phyloP scores from a whole-genome alignment of 2,329 filamentous ascomycete species.

The Stemphylium vesicarium region DNA sequence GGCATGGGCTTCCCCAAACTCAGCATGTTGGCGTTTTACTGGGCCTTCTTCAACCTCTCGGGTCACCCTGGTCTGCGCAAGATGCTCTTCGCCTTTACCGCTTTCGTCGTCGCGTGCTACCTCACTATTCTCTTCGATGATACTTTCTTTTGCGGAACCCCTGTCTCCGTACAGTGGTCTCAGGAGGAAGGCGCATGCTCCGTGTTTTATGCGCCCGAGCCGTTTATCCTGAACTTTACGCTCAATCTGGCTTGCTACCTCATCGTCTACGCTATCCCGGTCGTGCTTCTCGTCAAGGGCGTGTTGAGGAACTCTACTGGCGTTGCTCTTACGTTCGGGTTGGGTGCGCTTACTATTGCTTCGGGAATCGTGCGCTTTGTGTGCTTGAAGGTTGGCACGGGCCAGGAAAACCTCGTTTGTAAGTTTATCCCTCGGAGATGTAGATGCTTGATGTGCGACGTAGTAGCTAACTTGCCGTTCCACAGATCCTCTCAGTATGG shows the following conservation, averaged over 20 bases:
- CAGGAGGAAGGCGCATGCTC: conserved; percentile 32
- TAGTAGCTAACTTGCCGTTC: neutral
- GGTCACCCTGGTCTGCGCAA: conserved; percentile 27
- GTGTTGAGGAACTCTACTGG: conserved; percentile 16
- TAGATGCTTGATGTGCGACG: fast-evolving
- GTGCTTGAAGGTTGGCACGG: conserved; percentile 27
- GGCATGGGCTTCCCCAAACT: conserved; percentile 35
- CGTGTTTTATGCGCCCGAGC: conserved; percentile 31
- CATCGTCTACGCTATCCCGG: conserved; percentile 23
- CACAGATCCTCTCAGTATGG: conserved; percentile 28
- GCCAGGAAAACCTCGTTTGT: conserved; percentile 34
- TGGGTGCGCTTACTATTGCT: conserved; percentile 27
- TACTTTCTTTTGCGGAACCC: conserved; percentile 29
- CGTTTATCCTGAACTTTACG: conserved; percentile 35
- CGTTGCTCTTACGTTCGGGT: conserved; percentile 22
- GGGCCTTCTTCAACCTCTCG: conserved; percentile 28
- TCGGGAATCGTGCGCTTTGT: conserved; percentile 28
- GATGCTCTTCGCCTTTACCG: conserved; percentile 29
- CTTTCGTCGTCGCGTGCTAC: conserved; percentile 27
- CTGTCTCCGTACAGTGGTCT: conserved; percentile 28
- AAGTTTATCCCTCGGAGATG: neutral
- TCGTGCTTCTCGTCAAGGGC: conserved; percentile 17
- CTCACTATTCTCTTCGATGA: conserved; percentile 30
- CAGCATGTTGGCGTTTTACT: conserved; percentile 35
- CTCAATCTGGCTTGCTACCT: conserved; percentile 31